Conservation (phyloP, 768 basidiomycete species). For the Auricularia heimuer region DNA sequence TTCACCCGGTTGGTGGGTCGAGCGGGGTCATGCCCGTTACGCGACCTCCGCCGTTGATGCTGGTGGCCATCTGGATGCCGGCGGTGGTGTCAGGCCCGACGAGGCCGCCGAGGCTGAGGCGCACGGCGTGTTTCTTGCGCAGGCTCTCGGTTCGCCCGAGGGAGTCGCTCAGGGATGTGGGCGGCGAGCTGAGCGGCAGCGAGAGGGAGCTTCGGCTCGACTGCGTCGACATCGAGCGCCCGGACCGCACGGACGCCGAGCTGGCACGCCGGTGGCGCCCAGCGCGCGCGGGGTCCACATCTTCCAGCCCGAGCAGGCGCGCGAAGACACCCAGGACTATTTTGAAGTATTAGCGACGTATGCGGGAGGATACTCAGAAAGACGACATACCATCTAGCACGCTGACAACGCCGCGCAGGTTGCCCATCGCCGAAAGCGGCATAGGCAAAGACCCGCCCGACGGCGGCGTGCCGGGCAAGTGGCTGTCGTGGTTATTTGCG, state of each 20-base stretch:
- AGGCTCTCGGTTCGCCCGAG: background rate
- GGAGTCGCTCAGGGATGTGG: background rate
- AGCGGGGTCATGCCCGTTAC: background rate
- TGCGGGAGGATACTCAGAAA: too few species aligned
- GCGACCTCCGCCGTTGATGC: background rate
- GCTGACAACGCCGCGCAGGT: slow-evolving; percentile 56
- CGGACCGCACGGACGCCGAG: slow-evolving; percentile 37
- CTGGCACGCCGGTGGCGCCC: slow-evolving; percentile 73
- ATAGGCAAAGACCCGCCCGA: slow-evolving; percentile 23
- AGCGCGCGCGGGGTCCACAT: slow-evolving; percentile 69
- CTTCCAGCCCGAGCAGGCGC: slow-evolving; percentile 56
- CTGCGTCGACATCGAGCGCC: background rate
- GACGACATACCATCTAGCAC: slow-evolving; percentile 61
- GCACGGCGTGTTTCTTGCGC: background rate
- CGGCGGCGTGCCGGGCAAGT: background rate
- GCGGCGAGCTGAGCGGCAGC: background rate
- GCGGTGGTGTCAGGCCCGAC: background rate
- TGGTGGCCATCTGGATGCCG: background rate
- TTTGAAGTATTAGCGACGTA: too few species aligned
- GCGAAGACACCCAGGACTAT: slow-evolving; percentile 74
- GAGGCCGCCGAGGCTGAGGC: background rate
- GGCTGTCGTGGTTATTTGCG: slow-evolving; percentile 37
- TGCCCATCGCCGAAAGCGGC: slow-evolving; percentile 5
- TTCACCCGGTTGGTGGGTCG: background rate
- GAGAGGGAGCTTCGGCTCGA: background rate